These are phyloP conservation scores for Tanacetum coccineum DNA, from an alignment of 129 eudicot genomes.

Conservation along the genomic window DNA sequence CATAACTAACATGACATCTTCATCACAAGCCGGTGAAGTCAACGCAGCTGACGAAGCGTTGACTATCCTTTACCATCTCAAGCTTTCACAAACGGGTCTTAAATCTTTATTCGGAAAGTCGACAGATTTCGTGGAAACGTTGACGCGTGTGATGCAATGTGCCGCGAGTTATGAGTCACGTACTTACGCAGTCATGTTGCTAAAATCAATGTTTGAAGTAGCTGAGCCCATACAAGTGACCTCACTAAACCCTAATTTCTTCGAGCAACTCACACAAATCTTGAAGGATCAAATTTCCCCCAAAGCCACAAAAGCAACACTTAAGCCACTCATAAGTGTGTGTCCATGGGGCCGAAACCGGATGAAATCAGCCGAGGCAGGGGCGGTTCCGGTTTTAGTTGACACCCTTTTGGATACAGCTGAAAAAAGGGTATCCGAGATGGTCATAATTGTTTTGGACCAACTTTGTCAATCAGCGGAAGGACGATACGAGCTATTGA, in stretches of 20 bases:
- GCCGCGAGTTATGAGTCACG: constrained; percentile 53
- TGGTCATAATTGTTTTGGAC: constrained; percentile 43
- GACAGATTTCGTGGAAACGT: constrained; percentile 28
- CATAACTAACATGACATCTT: constrained; percentile 8
- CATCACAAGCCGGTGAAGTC: constrained; percentile 26
- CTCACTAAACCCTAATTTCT: constrained; percentile 28
- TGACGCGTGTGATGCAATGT: constrained; percentile 40
- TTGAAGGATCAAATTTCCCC: constrained; percentile 42
- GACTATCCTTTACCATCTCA: constrained; percentile 40
- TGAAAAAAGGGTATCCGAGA: constrained; percentile 44
- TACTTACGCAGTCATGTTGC: constrained; percentile 43
- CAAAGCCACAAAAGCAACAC: constrained; percentile 50
- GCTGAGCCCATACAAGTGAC: constrained; percentile 48
- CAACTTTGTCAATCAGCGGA: constrained; percentile 58
- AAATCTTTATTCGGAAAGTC: constrained; percentile 29
- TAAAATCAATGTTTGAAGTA: constrained; percentile 47
- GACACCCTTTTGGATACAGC: constrained; percentile 42
- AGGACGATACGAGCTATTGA: constrained; percentile 54
- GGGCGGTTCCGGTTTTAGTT: constrained; percentile 36
- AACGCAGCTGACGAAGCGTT: constrained; percentile 46
- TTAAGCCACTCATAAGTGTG: constrained; percentile 34
- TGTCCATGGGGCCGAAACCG: constrained; percentile 65
- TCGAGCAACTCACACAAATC: constrained; percentile 36
- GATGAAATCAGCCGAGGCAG: constrained; percentile 45
- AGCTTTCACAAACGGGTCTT: constrained; percentile 37